Evolutionary conservation across 352 stramenopile species (phyloP), one percentile per base, ranked within the genome.

Genomic region (Pythium monospermum): DNA sequence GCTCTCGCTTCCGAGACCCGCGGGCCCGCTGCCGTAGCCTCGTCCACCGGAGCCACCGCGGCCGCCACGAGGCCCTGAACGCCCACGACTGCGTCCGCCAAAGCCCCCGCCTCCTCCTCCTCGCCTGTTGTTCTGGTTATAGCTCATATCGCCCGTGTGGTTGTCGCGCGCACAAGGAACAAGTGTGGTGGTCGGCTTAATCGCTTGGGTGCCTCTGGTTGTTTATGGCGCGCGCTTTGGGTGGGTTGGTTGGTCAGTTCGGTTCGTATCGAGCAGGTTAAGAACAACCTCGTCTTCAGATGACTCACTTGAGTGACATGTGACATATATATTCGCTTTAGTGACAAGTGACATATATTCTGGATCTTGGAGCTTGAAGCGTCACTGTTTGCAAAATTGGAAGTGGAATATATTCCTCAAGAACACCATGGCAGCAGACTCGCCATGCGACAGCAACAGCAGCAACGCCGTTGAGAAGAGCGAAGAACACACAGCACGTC

Each of bases 1-100:
- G 21, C 84, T 79, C 64, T 94, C 80, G 42, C 69, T 79, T 16
- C 80, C 80, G 18, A 72, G 59, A 8, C 53, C 55, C n/a, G n/a
- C n/a, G 1, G 59, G 57, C 8, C 56, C 59, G 25, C 61, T 49
- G 22, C 55, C 55, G 45, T 50, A 60, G 21, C 67, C 59, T 22
- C 78, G 67, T 21, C 69, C 54, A 3, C 75, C 56, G 13, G 66
- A 56, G 6, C 71, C 59, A n/a, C 72, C 57, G 21, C 73, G 67
- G 26, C 75, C 56, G 23, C 66, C 62, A n/a, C 63, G 55, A 28
- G 55, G 39, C 2, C 39, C 45, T 4, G 51, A 59, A 31, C 71
- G 67, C 8, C 74, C 69, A 18, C 76, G 70, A 61, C 75, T 82
- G 61, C 75, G 71, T 6, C 73, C 74, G 19, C 80, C 76, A 39